Base-by-base conservation (phyloP, 306 rosid species). In the Biancaea sappan region DNA sequence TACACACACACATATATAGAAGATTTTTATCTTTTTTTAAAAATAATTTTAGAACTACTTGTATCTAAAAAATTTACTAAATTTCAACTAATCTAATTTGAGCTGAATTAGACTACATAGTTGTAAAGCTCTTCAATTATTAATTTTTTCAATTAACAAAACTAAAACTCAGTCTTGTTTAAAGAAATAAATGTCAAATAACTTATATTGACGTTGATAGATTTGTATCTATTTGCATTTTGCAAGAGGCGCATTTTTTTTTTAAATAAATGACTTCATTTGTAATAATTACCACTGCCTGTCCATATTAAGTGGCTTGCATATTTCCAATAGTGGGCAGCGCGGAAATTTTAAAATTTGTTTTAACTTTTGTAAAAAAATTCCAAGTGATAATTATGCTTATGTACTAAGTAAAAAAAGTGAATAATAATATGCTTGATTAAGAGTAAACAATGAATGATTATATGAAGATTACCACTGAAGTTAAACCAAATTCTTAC, bases 371-470 rank as follows among this genome's bases (percentile, higher is more conserved):
- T 43, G n/a, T 44, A 71, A 67, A 64, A 80, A 67, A 51, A 57
- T 74, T 74, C 11, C 29, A 16, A 74, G 76, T 77, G 71, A 85
- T 61, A 72, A 86, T 86, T 77, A 78, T 71, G 77, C 76, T 80
- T 80, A 12, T 73, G 72, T 76, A 69, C 71, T 62, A 74, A 64
- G 73, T 18, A 60, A 60, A 72, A 75, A 77, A 76, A 58, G 78
- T 63, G 35, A 34, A 46, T 53, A 69, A 77, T 77, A 48, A 62
- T 74, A 54, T 73, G 54, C 53, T 84, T 84, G 74, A 73, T 74
- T 41, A 73, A 57, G 69, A 16, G 74, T 60, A 50, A 50, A 51
- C 28, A 21, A 44, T 50, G 77, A 69, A 82, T 86, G 67, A 84
- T 75, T 79, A 57, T 73, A 69, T 66, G 86, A 75, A 81, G 81